These are phyloP conservation scores for Aspergillus alliaceus DNA, from an alignment of 2,329 filamentous ascomycete species.

Conservation along the genomic window DNA sequence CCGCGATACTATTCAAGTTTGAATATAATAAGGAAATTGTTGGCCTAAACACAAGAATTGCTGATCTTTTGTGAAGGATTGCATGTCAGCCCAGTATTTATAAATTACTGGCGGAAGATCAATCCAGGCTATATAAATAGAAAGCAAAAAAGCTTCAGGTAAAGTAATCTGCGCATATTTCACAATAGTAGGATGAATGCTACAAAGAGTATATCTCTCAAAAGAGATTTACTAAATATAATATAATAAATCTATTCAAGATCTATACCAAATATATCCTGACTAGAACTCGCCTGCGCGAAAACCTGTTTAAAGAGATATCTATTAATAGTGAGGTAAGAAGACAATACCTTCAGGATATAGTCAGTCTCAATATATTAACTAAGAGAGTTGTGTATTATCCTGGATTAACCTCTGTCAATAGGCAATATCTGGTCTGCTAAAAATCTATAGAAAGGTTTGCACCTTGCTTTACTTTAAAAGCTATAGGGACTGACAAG, in stretches of 20 bases:
- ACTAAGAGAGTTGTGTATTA: slow-evolving; percentile 18
- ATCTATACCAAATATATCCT: slow-evolving; percentile 23
- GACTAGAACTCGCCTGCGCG: slow-evolving; percentile 8
- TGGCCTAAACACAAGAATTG: slow-evolving; percentile 15
- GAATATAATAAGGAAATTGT: slow-evolving; percentile 12
- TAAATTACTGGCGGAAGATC: slow-evolving; percentile 7
- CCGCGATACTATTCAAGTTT: slow-evolving; percentile 13
- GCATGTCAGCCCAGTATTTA: slow-evolving; percentile 7
- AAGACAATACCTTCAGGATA: slow-evolving; percentile 19
- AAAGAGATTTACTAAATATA: slow-evolving; percentile 17
- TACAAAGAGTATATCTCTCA: slow-evolving; percentile 21
- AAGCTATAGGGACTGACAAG: too few species aligned
- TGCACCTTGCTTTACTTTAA: not conserved
- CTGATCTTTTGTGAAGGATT: slow-evolving; percentile 14
- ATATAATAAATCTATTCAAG: slow-evolving; percentile 18
- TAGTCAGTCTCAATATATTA: slow-evolving; percentile 16
- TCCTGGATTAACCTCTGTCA: not conserved
- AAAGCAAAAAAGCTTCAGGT: slow-evolving; percentile 16
- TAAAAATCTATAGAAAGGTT: slow-evolving; percentile 9
- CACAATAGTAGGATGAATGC: slow-evolving; percentile 18
- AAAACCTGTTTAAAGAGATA: slow-evolving; percentile 16
- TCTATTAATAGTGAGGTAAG: slow-evolving; percentile 18
- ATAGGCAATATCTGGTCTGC: slow-evolving; percentile 4
- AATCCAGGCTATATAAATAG: slow-evolving; percentile 15
- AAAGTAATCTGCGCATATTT: slow-evolving; percentile 14